Base-by-base conservation (phyloP, 1,284 basidiomycete species). In the Inonotus obliquus region DNA sequence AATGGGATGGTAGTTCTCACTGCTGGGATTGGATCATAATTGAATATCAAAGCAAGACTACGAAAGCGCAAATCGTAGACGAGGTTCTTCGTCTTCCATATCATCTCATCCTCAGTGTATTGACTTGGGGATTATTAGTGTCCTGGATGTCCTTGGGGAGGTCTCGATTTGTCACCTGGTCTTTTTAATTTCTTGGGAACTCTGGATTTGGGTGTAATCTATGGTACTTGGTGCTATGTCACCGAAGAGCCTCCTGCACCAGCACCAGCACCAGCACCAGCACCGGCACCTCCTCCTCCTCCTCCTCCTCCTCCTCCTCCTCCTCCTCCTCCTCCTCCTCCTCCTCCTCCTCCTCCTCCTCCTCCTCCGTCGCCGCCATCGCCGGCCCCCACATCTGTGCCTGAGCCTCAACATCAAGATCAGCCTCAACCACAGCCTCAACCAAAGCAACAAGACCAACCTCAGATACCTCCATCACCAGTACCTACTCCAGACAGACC, bases 1-100 rank as follows among this genome's bases (percentile, higher is more conserved):
- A 73, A 69, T 73, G 64, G 57, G 70, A 41, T 32, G 64, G 66
- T 44, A 72, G 77, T 49, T 70, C 72, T 1, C 70, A 79, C 63
- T 84, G 81, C 69, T 80, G 77, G 71, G 73, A 80, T 66, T 72
- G 67, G 41, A 77, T 84, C 66, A 78, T 76, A 55, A 79, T 84
- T 66, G 72, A 75, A 51, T 77, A 76, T 68, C 72, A 77, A 65
- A 77, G 77, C 39, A 80, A 78, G 69, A 75, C 75, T n/a, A 69
- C 73, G 37, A 67, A 72, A 57, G 78, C 81, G 19, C 67, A 71
- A 39, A 74, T 84, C 59, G 69, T 74, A 35, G 81, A 82, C 71
- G 74, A 74, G 74, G 73, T 74, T 25, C 23, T 67, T 59, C 11
- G 9, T 9, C 23, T 19, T 14, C 19, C 11, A n/a, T n/a, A 27